Evolutionary conservation across 2,329 filamentous ascomycete genomes (phyloP).

Genomic region (Rutstroemia sp.): DNA sequence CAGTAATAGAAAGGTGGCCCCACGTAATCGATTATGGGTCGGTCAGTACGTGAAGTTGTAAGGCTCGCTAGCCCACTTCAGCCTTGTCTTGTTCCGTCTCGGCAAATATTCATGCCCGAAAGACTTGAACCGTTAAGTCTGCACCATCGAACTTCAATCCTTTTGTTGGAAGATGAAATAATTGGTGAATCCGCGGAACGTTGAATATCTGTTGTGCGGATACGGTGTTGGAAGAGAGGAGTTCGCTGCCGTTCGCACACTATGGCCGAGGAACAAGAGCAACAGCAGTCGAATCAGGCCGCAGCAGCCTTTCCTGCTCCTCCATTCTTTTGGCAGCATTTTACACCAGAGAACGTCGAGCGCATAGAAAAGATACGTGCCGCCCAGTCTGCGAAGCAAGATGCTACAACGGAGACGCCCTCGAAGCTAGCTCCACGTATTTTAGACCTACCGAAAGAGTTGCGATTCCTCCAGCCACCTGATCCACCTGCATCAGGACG

Average conservation of each 20-base stretch:
- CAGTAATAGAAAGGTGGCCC: background rate
- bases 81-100: background rate
- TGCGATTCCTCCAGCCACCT: conserved; percentile 76
- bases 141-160: no score
- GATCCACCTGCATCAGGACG: conserved; percentile 61
- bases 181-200: no score
- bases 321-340: conserved; percentile 83
- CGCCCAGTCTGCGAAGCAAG: conserved; percentile 16
- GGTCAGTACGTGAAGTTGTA: background rate
- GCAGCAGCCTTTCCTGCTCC: conserved; percentile 75
- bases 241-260: background rate
- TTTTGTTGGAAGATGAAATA: no score
- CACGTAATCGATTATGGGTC: no score
- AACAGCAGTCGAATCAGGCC: conserved; percentile 38
- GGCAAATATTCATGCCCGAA: background rate
- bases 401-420: conserved; percentile 9
- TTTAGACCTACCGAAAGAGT: conserved; percentile 41
- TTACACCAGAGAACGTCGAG: conserved; percentile 67
- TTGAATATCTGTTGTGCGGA: no score
- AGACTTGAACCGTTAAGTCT: background rate
- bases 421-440: conserved; percentile 25
- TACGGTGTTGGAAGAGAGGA: no score
- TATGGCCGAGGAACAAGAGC: conserved; percentile 47
- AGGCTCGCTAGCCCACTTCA: background rate
- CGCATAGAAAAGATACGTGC: conserved; percentile 44